Conservation (phyloP, 176 grass and related monocot genomes). For the Neostapfia colusana region DNA sequence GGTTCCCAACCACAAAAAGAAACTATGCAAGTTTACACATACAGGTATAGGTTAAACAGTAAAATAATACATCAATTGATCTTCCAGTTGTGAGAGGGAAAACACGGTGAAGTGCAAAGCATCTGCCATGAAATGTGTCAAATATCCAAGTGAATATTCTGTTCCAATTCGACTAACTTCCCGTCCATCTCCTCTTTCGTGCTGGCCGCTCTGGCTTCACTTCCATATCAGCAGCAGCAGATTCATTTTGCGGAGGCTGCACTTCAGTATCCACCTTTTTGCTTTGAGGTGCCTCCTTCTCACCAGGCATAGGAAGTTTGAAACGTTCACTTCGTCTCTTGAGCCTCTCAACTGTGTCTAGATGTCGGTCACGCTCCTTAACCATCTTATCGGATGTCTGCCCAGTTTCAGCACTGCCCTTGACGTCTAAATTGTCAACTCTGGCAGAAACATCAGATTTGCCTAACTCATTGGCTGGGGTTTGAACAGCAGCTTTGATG, state of each 20-base stretch:
- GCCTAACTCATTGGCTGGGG: constrained; percentile 34
- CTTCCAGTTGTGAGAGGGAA: constrained; percentile 34
- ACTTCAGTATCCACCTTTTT: constrained; percentile 67
- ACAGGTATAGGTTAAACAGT: constrained; percentile 52
- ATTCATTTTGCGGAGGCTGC: constrained; percentile 55
- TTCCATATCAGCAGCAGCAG: constrained; percentile 56
- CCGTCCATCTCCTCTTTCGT: constrained; percentile 95
- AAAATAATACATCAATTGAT: constrained; percentile 54
- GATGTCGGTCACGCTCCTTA: constrained; percentile 71
- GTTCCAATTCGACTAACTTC: constrained; percentile 53
- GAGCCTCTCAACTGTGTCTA: constrained; percentile 90
- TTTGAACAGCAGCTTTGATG: constrained; percentile 53
- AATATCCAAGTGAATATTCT: background rate
- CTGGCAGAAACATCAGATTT: constrained; percentile 46
- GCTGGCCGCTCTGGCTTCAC: constrained; percentile 86
- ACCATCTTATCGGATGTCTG: constrained; percentile 49
- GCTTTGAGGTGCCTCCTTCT: constrained; percentile 61
- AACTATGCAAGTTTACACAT: constrained; percentile 53
- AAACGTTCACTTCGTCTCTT: constrained; percentile 96
- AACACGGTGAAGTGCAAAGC: constrained; percentile 9
- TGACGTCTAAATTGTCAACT: constrained; percentile 54
- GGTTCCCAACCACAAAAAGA: constrained; percentile 44
- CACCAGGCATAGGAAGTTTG: constrained; percentile 90
- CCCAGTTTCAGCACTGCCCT: constrained; percentile 45
- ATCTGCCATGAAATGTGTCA: constrained; percentile 24